Conservation (phyloP, 208 protist species). For the Acanthamoeba polyphaga region DNA sequence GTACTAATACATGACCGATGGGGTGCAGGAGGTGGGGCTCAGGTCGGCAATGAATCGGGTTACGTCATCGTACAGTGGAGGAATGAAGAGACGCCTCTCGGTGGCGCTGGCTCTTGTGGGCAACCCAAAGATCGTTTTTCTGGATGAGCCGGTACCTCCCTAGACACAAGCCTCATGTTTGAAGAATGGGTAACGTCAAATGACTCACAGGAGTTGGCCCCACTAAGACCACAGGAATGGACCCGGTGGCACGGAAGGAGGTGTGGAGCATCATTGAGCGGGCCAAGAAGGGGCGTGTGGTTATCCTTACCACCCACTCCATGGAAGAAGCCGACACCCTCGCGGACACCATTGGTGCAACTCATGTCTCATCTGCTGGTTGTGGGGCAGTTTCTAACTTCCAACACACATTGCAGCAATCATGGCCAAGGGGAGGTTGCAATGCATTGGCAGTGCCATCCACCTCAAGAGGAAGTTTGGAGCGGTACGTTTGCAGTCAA, state of each 20-base stretch:
- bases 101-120: slow-evolving; percentile 77
- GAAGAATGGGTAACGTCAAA: too few relatives aligned
- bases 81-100: slow-evolving; percentile 34
- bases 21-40: slow-evolving; percentile 53
- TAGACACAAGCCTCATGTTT: too few relatives aligned
- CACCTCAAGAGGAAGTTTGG: slow-evolving; percentile 75
- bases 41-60: neutral
- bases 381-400: too few relatives aligned
- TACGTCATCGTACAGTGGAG: neutral
- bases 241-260: slow-evolving; percentile 77
- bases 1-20: neutral
- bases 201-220: too few relatives aligned
- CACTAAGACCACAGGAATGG: slow-evolving; percentile 88
- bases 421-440: slow-evolving; percentile 58
- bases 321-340: slow-evolving; percentile 81
- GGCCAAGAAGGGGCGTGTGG: slow-evolving; percentile 79
- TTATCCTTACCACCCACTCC: slow-evolving; percentile 86
- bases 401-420: too few relatives aligned
- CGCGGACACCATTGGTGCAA: slow-evolving; percentile 55
- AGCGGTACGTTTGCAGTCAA: neutral
- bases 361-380: too few relatives aligned
- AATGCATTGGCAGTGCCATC: slow-evolving; percentile 65
- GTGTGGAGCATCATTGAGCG: slow-evolving; percentile 87
- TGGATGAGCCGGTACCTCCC: slow-evolving; percentile 84
- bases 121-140: slow-evolving; percentile 81